These are phyloP conservation scores for Amphichorda felina DNA, from an alignment of 2,329 filamentous ascomycete species.

Conservation along the genomic window DNA sequence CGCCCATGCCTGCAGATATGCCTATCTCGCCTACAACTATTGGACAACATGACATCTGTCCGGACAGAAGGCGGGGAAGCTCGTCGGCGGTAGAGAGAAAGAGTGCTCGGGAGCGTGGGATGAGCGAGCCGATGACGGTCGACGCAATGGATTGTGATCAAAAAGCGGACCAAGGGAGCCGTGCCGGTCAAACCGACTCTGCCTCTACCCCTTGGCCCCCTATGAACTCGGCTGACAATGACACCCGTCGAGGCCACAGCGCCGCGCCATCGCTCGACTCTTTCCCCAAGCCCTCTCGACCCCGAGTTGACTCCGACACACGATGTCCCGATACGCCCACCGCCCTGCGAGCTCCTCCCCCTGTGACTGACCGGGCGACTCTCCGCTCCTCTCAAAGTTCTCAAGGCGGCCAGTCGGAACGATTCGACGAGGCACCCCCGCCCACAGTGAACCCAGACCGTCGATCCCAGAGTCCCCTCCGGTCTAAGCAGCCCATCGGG, in stretches of 20 bases:
- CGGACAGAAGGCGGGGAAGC: neutral
- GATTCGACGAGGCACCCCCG: constrained; percentile 3
- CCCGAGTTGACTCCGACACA: constrained; percentile 4
- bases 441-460: constrained; percentile 5
- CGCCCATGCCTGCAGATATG: constrained; percentile 2
- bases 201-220: too few relatives aligned
- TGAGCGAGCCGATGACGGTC: constrained; percentile 3
- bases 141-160: neutral
- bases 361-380: neutral
- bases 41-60: neutral
- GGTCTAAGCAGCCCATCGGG: constrained; percentile 11
- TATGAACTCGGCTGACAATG: neutral
- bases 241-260: neutral
- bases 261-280: constrained; percentile 1
- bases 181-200: too few relatives aligned
- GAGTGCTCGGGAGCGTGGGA: constrained; percentile 2
- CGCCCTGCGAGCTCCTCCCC: constrained; percentile 2
- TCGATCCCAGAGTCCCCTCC: constrained; percentile 11
- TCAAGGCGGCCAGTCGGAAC: neutral
- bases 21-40: neutral
- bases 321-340: constrained; percentile 3
- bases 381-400: constrained; percentile 1
- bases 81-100: neutral
- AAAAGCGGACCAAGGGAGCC: too few relatives aligned
- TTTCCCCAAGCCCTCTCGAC: neutral